Evolutionary conservation across 2,329 filamentous ascomycete species (phyloP), one percentile per base, ranked within the genome.

Genomic region (Calonectria naviculata): DNA sequence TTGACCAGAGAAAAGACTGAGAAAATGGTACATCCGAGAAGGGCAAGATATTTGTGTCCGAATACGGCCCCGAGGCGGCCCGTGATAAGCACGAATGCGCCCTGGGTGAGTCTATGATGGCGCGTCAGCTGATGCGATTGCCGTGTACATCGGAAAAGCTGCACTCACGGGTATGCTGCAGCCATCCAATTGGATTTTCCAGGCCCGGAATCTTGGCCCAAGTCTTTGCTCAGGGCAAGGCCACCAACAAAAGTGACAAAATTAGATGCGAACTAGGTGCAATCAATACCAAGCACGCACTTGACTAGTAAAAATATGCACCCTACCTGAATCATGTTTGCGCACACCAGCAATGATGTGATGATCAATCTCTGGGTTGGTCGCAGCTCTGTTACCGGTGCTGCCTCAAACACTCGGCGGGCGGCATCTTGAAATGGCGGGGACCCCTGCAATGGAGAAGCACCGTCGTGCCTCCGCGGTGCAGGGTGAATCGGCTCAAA

Each of bases 41-140:
- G 74, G 1, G 88, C 81, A 19, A 89, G 78, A 6, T 82, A 82
- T 64, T 87, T 86, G 75, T 89, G 87, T 5, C 89, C 89, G 72
- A 86, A 88, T 1, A 90, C 80, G 54, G 87, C 85, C 0, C 88
- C 88, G 1, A 90, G 79, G 1, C 88, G 85, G 7, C 88, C 88
- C 8, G 84, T 85, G 4, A 88, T 82, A 0, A 90, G 79, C 19
- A 90, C 87, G 70, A 90, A 89, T 2, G 87, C 84, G 3, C 88
- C 85, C 71, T 88, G 86, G 0, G 87, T 85, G 15, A 89, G 79
- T 2, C 85, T 87, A 0, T 15, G 3, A 13, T 10, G 4, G 9
- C 4, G 19, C 26, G 56, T 42, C 28, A 29, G 38, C 12, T 29
- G 24, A 61, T 29, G 9, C 17, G 15, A 1, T 4, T 1, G 24